These are phyloP conservation scores for Amauroascus verrucosus DNA, from an alignment of 2,329 filamentous ascomycete genomes.

Conservation along the genomic window DNA sequence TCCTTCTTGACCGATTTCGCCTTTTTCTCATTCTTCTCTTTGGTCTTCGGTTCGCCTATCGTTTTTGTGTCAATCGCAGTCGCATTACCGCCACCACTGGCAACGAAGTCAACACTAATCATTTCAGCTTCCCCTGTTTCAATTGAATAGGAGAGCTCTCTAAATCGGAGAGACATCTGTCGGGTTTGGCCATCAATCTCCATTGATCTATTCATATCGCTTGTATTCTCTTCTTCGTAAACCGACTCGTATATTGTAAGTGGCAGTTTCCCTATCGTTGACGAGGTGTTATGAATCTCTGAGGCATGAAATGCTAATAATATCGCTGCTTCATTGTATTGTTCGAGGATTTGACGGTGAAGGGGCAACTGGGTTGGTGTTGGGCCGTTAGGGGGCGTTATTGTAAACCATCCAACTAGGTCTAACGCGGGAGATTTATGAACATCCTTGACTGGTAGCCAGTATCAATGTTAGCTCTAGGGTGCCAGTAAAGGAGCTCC, in stretches of 20 bases:
- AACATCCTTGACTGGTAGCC: slow-evolving; percentile 65
- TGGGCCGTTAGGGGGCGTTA: slow-evolving; percentile 63
- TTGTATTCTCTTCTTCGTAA: slow-evolving; percentile 57
- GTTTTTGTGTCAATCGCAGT: slow-evolving; percentile 43
- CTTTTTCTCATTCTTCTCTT: slow-evolving; percentile 23
- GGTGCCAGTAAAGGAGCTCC: background rate
- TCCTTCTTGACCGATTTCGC: slow-evolving; percentile 15
- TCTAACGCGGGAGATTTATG: slow-evolving; percentile 75
- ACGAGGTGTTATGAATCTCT: slow-evolving; percentile 40
- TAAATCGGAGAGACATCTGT: slow-evolving; percentile 59
- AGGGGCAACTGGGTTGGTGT: slow-evolving; percentile 57
- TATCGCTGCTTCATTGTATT: slow-evolving; percentile 75
- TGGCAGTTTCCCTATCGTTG: slow-evolving; percentile 69
- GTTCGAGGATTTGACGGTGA: slow-evolving; percentile 63
- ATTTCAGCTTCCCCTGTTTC: slow-evolving; percentile 95
- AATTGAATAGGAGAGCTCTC: slow-evolving; percentile 72
- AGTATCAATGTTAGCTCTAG: background rate
- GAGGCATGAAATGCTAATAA: slow-evolving; percentile 77
- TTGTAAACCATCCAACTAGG: slow-evolving; percentile 86
- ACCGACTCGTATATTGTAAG: slow-evolving; percentile 83
- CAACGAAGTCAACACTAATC: slow-evolving; percentile 92
- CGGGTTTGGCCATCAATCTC: slow-evolving; percentile 55
- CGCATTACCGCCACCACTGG: slow-evolving; percentile 71
- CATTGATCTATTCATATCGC: slow-evolving; percentile 52
- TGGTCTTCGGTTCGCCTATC: slow-evolving; percentile 14